Evolutionary conservation across 768 basidiomycete species (phyloP).

Genomic region (Boletellus emodensis): DNA sequence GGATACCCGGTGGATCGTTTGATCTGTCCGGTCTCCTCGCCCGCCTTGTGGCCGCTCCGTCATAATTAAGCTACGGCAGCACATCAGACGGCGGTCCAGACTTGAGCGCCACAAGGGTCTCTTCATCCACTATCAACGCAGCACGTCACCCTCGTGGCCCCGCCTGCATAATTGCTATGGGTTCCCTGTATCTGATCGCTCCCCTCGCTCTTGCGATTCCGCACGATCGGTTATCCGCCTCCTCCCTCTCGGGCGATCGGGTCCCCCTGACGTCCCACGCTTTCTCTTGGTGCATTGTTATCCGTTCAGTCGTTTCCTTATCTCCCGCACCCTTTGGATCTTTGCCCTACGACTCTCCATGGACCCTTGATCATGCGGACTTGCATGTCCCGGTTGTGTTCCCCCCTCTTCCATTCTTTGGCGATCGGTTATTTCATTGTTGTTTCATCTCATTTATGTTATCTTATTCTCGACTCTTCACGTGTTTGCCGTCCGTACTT

Average conservation of each 20-base stretch:
- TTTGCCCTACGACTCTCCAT: constrained; percentile 6
- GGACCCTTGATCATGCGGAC: constrained; percentile 16
- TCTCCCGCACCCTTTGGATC: constrained; percentile 6
- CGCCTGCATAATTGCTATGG: constrained; percentile 4
- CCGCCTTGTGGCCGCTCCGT: constrained; percentile 21
- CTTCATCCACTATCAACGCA: constrained; percentile 10
- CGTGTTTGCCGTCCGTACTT: constrained; percentile 4
- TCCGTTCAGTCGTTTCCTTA: constrained; percentile 2
- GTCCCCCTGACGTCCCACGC: constrained; percentile 1
- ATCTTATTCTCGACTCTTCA: constrained; percentile 4
- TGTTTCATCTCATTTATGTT: background rate
- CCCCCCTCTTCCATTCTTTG: constrained; percentile 9
- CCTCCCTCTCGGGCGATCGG: constrained; percentile 10
- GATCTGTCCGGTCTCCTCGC: constrained; percentile 11
- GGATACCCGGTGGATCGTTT: constrained; percentile 20
- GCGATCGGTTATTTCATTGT: constrained; percentile 2
- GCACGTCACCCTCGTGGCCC: constrained; percentile 21
- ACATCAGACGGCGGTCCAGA: constrained; percentile 9
- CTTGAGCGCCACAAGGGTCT: constrained; percentile 12
- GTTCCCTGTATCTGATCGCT: constrained; percentile 6
- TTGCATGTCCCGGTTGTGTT: constrained; percentile 2
- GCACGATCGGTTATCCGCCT: constrained; percentile 3
- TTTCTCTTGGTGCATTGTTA: constrained; percentile 5
- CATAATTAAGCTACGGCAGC: constrained; percentile 11
- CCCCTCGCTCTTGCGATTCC: constrained; percentile 6